Conservation (phyloP, 2,329 filamentous ascomycete genomes). For the Penicillium sp. region DNA sequence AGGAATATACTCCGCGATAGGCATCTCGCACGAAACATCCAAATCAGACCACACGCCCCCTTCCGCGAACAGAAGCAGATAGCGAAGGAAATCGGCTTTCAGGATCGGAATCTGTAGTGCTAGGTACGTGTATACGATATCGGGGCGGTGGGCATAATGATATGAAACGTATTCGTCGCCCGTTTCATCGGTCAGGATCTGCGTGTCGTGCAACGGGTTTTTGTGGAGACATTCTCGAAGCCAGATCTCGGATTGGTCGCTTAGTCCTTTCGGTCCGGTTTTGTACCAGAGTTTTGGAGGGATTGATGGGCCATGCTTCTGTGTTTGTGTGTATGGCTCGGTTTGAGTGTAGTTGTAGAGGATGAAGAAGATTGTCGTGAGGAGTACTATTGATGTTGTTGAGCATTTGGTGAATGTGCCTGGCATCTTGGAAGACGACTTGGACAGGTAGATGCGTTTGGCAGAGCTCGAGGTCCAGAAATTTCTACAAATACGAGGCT, state of each 20-base stretch:
- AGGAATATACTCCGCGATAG: constrained; percentile 3
- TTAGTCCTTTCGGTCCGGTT: constrained; percentile 3
- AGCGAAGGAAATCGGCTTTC: constrained; percentile 7
- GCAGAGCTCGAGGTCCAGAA: too few relatives aligned
- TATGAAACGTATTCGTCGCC: constrained; percentile 1
- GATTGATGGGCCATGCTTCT: background rate
- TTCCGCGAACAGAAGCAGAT: constrained; percentile 1
- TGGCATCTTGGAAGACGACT: background rate
- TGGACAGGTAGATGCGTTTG: too few relatives aligned
- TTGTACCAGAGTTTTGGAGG: constrained; percentile 9
- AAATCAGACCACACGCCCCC: constrained; percentile 6
- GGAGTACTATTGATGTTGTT: background rate
- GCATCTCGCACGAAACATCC: constrained; percentile 7
- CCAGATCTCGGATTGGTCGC: constrained; percentile 1
- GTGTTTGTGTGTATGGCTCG: background rate
- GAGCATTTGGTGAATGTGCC: constrained; percentile 2
- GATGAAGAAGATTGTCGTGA: constrained; percentile 6
- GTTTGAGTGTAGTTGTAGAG: background rate
- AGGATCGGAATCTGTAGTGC: constrained; percentile 1
- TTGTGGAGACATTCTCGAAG: constrained; percentile 5
- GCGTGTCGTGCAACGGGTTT: constrained; percentile 1
- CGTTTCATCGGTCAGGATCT: constrained; percentile 4
- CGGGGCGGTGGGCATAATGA: background rate
- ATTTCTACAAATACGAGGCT: background rate
- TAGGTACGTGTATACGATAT: constrained; percentile 4